Percentiles rank a stretch among this genome's conserved stretches.
Evolutionary conservation across 208 protist species (phyloP).

Genomic region (Leishmania aethiopica): DNA sequence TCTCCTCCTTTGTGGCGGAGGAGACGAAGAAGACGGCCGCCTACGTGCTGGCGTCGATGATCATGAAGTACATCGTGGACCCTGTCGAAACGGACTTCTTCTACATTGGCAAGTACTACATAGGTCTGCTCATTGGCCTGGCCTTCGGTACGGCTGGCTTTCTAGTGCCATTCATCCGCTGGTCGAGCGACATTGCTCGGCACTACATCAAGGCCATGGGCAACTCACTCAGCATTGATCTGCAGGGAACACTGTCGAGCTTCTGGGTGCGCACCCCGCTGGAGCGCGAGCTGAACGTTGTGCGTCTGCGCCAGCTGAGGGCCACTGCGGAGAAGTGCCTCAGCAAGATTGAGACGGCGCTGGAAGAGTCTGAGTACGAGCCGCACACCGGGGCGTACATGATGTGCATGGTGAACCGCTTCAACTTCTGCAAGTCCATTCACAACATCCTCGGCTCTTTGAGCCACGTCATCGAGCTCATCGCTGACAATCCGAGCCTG

Average conservation of each 20-base stretch:
- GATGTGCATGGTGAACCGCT: conserved; percentile 58
- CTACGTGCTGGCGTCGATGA: conserved; percentile 79
- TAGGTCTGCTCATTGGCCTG: conserved; percentile 73
- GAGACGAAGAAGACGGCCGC: conserved; percentile 89
- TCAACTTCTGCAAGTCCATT: conserved; percentile 75
- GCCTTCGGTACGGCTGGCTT: conserved; percentile 80
- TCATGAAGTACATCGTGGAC: conserved; percentile 80
- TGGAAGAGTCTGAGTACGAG: conserved; percentile 82
- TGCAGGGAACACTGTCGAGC: conserved; percentile 83
- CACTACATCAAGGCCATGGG: conserved; percentile 79
- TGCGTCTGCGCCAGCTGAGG: conserved; percentile 83
- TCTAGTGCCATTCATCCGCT: conserved; percentile 86
- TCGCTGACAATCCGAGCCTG: conserved; percentile 61
- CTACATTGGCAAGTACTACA: conserved; percentile 78
- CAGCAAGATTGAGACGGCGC: conserved; percentile 58
- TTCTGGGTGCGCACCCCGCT: conserved; percentile 80
- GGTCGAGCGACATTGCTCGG: conserved; percentile 80
- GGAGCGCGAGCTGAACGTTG: conserved; percentile 87
- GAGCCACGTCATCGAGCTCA: conserved; percentile 81
- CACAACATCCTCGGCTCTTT: conserved; percentile 82
- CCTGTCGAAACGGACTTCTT: conserved; percentile 48
- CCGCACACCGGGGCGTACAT: conserved; percentile 78
- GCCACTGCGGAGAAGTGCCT: conserved; percentile 75
- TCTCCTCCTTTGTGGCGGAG: conserved; percentile 83
- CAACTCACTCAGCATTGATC: conserved; percentile 84